Evolutionary conservation across 306 rosid genomes (phyloP), one percentile per base, ranked within the genome.

Genomic region (Psophocarpus tetragonolobus): DNA sequence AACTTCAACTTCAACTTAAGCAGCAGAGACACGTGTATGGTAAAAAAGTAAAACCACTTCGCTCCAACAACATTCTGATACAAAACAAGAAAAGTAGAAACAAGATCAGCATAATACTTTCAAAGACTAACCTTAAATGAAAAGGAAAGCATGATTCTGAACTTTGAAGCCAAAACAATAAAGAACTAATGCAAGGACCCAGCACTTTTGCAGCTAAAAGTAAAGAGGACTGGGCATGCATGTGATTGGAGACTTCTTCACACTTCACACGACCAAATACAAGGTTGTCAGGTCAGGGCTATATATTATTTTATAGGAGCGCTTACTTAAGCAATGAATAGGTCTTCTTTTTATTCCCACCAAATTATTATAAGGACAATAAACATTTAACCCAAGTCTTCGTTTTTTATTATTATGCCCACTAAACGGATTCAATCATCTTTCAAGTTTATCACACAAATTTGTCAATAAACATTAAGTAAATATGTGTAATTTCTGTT

Each of bases 101-200:
- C 69, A 65, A 63, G 15, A 78, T 9, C 71, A 71, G 51, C 36
- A 17, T 2, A 68, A 68, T 9, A 48, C 64, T 41, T 33, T 67
- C 8, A 64, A 60, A 78, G 51, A 79, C 51, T 67, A 70, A 74
- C 85, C 87, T 62, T 41, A 23, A 26, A 60, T 15, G 73, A 85
- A 71, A 50, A 44, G 60, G 62, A 68, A 76, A 60, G 42, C 36
- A 38, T 50, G 76, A 45, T 4, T 4, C 27, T 64, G 39, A 77
- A 73, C 67, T 12, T 45, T 50, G 63, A 68, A 66, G 58, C 20
- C 38, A 76, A 30, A 81, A 23, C 30, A 17, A 33, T 36, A n/a
- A 35, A 51, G 82, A 48, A 81, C 58, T 23, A 53, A 67, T 64
- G 73, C 79, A 74, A 8, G 13, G 27, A 73, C 38, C 17, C 18